Base-by-base conservation (phyloP, 179 eudicot species). In the Dionaea muscipula region DNA sequence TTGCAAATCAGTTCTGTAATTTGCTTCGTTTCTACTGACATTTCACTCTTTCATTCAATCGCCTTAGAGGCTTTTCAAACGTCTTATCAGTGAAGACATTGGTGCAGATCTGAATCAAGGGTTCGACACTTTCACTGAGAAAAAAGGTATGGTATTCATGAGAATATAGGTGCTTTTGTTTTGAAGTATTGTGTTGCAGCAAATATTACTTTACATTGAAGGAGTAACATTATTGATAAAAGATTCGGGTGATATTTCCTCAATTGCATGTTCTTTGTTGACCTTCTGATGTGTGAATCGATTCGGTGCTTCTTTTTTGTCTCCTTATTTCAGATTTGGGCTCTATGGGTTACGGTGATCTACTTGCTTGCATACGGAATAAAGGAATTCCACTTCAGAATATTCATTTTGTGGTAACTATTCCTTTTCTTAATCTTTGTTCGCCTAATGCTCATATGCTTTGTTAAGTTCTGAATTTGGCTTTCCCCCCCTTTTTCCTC, bases 51-150 rank as follows among this genome's bases (percentile, higher is more conserved):
- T 46, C 28, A 28, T 47, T 33, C 18, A 10, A 21, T 25, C 31
- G 31, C 26, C 39, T 26, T 61, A 93, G 99, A 88, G 99, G 74
- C 93, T 93, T 59, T 93, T 93, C 68, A 93, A 88, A 79, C 85
- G 94, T 47, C 87, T 79, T 33, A 81, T 89, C 55, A 81, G 86
- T 50, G 93, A 88, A 81, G 96, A 93, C 49, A 61, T 93, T 69
- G 99, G 99, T 48, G 83, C 94, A 39, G 85, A 93, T 65, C 72
- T 93, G 51, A 93, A 83, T 77, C 83, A 85, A 60, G 96, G 99
- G 36, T 93, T 88, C 78, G 94, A 93, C 59, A 84, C 99, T 55
- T 88, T 71, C 61, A 70, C 63, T 55, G 81, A 72, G 65, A 88
- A 93, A 66, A 85, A 80, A 71, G 96, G 96, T 88, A 70, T 26